phyloP scores from a whole-genome alignment of 2,329 filamentous ascomycete genomes.

The Xylaria sp. region DNA sequence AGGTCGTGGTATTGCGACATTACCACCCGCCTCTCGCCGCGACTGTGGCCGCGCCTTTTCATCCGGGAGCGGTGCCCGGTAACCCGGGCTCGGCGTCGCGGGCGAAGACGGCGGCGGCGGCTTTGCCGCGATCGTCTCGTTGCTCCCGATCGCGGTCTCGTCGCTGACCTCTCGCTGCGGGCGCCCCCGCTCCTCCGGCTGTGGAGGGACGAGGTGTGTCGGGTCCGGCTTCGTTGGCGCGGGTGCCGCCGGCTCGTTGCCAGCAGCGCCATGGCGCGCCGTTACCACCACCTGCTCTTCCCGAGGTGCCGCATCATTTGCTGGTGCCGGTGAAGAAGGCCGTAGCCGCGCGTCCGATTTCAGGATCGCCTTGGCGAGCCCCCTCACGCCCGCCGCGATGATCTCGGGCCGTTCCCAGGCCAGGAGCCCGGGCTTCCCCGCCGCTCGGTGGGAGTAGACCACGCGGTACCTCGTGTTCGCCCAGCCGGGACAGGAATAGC shows the following conservation, averaged over 20 bases:
- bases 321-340: slow-evolving; percentile 26
- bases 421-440: slow-evolving; percentile 48
- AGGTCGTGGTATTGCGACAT: slow-evolving; percentile 11
- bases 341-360: slow-evolving; percentile 43
- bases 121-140: slow-evolving; percentile 21
- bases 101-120: slow-evolving; percentile 18
- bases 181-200: slow-evolving; percentile 22
- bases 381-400: slow-evolving; percentile 46
- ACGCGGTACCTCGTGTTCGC: slow-evolving; percentile 48
- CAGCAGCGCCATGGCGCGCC: slow-evolving; percentile 1
- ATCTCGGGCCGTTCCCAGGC: slow-evolving; percentile 53
- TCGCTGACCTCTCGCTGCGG: slow-evolving; percentile 34
- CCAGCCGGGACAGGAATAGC: slow-evolving; percentile 54
- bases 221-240: slow-evolving; percentile 10
- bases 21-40: slow-evolving; percentile 14
- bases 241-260: slow-evolving; percentile 7
- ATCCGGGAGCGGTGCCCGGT: slow-evolving; percentile 11
- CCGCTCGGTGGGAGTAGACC: slow-evolving; percentile 43
- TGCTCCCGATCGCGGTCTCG: slow-evolving; percentile 33
- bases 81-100: slow-evolving; percentile 7
- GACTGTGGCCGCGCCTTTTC: slow-evolving; percentile 10
- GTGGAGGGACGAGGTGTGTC: slow-evolving; percentile 26
- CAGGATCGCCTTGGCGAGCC: slow-evolving; percentile 45
- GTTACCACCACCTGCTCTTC: slow-evolving; percentile 41
- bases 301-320: slow-evolving; percentile 36